Conservation (phyloP, 345 rosid species). For the Zanthoxylum bungeanum region DNA sequence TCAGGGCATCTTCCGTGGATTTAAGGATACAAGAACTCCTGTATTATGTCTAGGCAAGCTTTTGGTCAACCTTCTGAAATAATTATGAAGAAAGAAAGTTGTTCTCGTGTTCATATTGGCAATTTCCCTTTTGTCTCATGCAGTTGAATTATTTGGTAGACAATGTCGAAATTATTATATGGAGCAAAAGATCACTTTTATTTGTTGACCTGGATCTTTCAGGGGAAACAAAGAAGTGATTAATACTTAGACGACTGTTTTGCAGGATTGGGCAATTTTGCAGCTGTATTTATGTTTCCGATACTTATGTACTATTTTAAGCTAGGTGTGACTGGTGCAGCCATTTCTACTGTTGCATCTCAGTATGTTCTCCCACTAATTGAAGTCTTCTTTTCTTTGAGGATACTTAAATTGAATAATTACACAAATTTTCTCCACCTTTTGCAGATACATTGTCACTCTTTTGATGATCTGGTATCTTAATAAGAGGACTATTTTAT, state of each 20-base stretch:
- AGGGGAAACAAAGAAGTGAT: neutral
- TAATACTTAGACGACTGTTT: neutral
- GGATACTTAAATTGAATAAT: neutral
- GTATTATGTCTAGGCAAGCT: conserved; percentile 33
- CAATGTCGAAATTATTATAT: neutral
- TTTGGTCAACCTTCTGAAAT: neutral
- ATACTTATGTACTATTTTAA: conserved; percentile 26
- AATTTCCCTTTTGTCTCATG: neutral
- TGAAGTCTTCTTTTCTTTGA: neutral
- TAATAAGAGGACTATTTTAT: conserved; percentile 28
- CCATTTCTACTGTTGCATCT: conserved; percentile 37
- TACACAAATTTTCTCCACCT: neutral
- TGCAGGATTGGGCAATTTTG: conserved; percentile 39
- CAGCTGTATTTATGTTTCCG: conserved; percentile 33
- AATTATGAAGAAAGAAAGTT: neutral
- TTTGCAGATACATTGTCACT: conserved; percentile 31
- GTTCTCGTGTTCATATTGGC: neutral
- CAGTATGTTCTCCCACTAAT: conserved; percentile 26
- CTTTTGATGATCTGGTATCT: conserved; percentile 36
- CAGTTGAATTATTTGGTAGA: neutral
- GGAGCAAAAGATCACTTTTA: neutral
- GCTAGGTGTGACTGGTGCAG: conserved; percentile 37
- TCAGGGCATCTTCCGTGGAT: conserved; percentile 40
- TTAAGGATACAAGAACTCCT: conserved; percentile 39
- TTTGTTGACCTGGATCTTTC: neutral